These are phyloP conservation scores for Aureobasidium sp. DNA, from an alignment of 2,329 filamentous ascomycete species.

Conservation along the genomic window DNA sequence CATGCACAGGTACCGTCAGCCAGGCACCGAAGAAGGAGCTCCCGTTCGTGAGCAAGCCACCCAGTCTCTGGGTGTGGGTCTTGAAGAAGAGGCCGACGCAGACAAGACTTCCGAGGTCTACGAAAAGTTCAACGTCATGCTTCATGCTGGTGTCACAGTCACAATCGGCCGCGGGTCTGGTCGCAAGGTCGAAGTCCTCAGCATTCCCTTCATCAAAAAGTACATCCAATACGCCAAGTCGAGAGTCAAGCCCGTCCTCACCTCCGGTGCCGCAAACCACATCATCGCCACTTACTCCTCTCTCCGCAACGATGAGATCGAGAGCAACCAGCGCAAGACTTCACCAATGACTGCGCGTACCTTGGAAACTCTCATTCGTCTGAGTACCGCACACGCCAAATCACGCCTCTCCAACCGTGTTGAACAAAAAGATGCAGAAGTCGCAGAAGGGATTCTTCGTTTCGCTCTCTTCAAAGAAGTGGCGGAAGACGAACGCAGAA, in stretches of 20 bases:
- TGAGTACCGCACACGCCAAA: constrained; percentile 93
- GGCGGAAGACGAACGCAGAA: constrained; percentile 65
- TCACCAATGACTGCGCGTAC: constrained; percentile 95
- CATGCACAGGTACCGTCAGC: constrained; percentile 92
- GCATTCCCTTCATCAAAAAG: constrained; percentile 98
- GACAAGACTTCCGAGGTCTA: constrained; percentile 77
- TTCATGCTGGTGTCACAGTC: constrained; percentile 80
- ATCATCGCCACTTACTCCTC: constrained; percentile 88
- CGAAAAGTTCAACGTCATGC: constrained; percentile 93
- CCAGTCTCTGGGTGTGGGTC: constrained; percentile 78
- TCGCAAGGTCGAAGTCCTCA: constrained; percentile 77
- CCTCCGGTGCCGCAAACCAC: constrained; percentile 82
- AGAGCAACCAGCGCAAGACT: constrained; percentile 86
- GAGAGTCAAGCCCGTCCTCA: constrained; percentile 79
- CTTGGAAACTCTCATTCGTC: constrained; percentile 93
- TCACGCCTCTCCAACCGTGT: constrained; percentile 78
- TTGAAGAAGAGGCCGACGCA: constrained; percentile 66
- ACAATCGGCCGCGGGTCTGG: constrained; percentile 64
- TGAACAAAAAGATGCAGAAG: constrained; percentile 77
- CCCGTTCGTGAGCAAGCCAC: constrained; percentile 81
- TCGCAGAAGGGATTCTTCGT: constrained; percentile 80
- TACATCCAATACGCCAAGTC: constrained; percentile 98
- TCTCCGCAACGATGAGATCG: constrained; percentile 89
- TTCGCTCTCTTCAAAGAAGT: constrained; percentile 98
- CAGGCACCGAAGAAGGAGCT: constrained; percentile 86